These are phyloP conservation scores for Hymenoscyphus scutula DNA, from an alignment of 2,329 filamentous ascomycete genomes.

Conservation along the genomic window DNA sequence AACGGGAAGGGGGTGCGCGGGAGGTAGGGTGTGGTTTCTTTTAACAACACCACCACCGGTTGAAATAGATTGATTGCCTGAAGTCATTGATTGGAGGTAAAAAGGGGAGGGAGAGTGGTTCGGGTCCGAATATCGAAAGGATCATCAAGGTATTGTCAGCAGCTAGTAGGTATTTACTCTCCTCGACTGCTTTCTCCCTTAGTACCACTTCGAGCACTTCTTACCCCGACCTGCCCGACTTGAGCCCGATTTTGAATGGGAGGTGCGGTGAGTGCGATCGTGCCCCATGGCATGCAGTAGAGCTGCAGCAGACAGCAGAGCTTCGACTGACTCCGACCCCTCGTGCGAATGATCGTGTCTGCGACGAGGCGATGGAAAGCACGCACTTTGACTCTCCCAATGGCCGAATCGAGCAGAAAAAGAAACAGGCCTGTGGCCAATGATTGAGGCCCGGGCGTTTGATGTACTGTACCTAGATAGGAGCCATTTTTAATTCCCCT, in stretches of 20 bases:
- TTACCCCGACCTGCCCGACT: not conserved
- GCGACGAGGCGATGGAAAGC: not conserved
- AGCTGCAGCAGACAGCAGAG: too few relatives aligned
- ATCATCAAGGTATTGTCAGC: not conserved
- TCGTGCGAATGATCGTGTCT: not conserved
- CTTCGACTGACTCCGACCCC: not conserved
- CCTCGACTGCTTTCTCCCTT: not conserved
- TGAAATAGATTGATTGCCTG: conserved; percentile 1
- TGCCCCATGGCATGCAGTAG: not conserved
- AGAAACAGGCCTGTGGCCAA: not conserved
- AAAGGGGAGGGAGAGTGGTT: not conserved
- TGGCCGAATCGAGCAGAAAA: not conserved
- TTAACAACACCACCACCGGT: not conserved
- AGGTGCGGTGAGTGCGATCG: not conserved
- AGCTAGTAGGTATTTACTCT: too few relatives aligned
- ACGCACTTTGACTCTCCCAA: not conserved
- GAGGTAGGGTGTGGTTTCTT: not conserved
- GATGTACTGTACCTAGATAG: too few relatives aligned
- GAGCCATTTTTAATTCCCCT: not conserved
- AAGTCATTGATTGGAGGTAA: not conserved
- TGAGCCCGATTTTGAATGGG: not conserved
- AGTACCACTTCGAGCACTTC: too few relatives aligned
- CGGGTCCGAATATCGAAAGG: not conserved
- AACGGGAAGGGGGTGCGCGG: not conserved
- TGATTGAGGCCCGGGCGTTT: not conserved